Evolutionary conservation across 495 filamentous ascomycete genomes (phyloP), one percentile per base, ranked within the genome.

Genomic region (Neurospora pannonica): DNA sequence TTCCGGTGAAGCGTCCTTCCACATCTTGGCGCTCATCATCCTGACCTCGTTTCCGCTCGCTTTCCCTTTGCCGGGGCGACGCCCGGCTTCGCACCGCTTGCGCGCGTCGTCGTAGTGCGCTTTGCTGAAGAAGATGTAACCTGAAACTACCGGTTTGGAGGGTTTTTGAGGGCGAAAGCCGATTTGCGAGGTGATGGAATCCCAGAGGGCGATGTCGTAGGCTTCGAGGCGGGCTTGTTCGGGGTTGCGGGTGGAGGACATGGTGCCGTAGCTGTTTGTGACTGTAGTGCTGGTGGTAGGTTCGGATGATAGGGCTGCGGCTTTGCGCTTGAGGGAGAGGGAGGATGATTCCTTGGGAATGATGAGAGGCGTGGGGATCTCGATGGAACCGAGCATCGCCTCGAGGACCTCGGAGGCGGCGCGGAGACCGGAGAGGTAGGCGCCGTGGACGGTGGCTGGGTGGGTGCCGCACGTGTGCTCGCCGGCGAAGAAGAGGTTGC

Each of bases 391-490:
- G 67, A 94, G 80, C 77, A 97, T 86, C 10, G 90, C 82, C 71
- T 93, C 90, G 70, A 97, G 86, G 1, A 98, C 87, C 74, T 98
- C 94, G 21, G 92, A 88, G 4, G 97, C 96, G 5, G 92, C 95
- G 21, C 95, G 90, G 4, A 98, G 86, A 10, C 96, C 96, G 9
- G 94, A 97, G 28, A 99, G 89, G 81, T 97, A 99, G 7, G 96
- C 96, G 8, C 96, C 96, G 77, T 99, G 96, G 1, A 98, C 96
- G 6, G 96, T 98, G 37, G 96, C 96, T 10, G 96, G 96, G 81
- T 99, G 95, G 3, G 94, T 97, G 69, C 93, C 94, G 81, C 92
- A 97, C 4, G 96, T 98, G 46, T 96, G 95, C 83, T 99, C 96
- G 34, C 96, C 96, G 5, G 97, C 96, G 83, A 99, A 99, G 84